Conservation (phyloP, 768 basidiomycete species). For the Boletus subparvulus region DNA sequence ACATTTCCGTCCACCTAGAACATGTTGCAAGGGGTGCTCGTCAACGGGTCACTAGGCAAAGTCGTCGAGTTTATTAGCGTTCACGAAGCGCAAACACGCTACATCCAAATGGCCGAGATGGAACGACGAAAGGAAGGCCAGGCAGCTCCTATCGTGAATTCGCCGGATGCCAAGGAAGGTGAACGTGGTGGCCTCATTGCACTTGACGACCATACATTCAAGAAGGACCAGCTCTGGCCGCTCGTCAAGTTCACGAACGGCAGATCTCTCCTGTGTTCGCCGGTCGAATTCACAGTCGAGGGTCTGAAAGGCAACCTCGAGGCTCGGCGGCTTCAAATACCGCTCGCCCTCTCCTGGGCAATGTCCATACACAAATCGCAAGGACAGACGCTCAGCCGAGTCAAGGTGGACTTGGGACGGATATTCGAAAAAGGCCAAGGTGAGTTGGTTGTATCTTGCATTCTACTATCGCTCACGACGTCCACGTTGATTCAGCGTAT, state of each 20-base stretch:
- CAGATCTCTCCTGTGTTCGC: conserved; percentile 28
- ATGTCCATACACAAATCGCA: conserved; percentile 99
- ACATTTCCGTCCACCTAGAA: conserved; percentile 26
- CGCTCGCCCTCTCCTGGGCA: conserved; percentile 90
- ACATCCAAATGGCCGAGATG: conserved; percentile 31
- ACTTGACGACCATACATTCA: conserved; percentile 13
- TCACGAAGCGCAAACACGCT: conserved; percentile 29
- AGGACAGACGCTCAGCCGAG: conserved; percentile 91
- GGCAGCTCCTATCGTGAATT: background rate
- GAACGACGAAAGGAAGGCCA: conserved; percentile 20
- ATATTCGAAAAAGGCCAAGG: conserved; percentile 86
- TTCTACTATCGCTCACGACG: background rate
- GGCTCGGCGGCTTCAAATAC: conserved; percentile 53
- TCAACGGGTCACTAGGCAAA: conserved; percentile 91
- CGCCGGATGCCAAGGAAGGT: background rate
- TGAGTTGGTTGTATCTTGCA: conserved; percentile 8
- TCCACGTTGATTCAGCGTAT: conserved; percentile 25
- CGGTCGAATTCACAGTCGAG: conserved; percentile 36
- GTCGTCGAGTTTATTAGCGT: conserved; percentile 42
- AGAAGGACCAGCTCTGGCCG: conserved; percentile 29
- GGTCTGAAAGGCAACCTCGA: conserved; percentile 35
- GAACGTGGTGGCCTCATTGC: conserved; percentile 19
- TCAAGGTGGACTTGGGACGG: conserved; percentile 87
- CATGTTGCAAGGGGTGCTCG: conserved; percentile 38
- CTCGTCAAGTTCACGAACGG: conserved; percentile 38